phyloP scores from a whole-genome alignment of 129 eudicot species.

The Arctium lappa region DNA sequence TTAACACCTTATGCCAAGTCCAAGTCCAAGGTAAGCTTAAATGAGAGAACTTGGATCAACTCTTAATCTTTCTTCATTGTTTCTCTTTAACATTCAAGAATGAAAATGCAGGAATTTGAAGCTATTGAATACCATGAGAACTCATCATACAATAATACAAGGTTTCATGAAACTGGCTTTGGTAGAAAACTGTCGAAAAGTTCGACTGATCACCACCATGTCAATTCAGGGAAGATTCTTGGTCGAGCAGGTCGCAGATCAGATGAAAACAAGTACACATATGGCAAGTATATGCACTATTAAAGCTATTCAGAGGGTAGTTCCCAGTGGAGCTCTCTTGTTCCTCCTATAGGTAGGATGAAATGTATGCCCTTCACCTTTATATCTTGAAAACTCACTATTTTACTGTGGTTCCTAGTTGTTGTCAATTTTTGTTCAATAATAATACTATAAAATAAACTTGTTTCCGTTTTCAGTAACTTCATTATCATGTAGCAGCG shows the following conservation, averaged over 20 bases:
- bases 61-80: background rate
- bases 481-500: background rate
- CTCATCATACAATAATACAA: conserved; percentile 15
- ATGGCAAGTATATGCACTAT: conserved; percentile 40
- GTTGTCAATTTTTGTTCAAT: conserved; percentile 4
- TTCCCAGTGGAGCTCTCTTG: background rate
- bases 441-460: conserved; percentile 11
- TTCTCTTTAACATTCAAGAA: background rate
- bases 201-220: conserved; percentile 42
- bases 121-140: conserved; percentile 20
- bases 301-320: conserved; percentile 18
- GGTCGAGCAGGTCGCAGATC: conserved; percentile 41
- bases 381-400: background rate
- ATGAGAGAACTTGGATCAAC: background rate
- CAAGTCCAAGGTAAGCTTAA: conserved; percentile 55
- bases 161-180: conserved; percentile 31
- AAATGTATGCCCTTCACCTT: background rate
- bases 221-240: conserved; percentile 32
- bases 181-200: conserved; percentile 56
- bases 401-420: background rate
- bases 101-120: conserved; percentile 42
- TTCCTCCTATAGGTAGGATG: background rate
- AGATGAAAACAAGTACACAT: conserved; percentile 44
- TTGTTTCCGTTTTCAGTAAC: background rate
- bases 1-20: conserved; percentile 75